Evolutionary conservation across 2,329 filamentous ascomycete species (phyloP), one percentile per base, ranked within the genome.

Genomic region (Fusarium citri): DNA sequence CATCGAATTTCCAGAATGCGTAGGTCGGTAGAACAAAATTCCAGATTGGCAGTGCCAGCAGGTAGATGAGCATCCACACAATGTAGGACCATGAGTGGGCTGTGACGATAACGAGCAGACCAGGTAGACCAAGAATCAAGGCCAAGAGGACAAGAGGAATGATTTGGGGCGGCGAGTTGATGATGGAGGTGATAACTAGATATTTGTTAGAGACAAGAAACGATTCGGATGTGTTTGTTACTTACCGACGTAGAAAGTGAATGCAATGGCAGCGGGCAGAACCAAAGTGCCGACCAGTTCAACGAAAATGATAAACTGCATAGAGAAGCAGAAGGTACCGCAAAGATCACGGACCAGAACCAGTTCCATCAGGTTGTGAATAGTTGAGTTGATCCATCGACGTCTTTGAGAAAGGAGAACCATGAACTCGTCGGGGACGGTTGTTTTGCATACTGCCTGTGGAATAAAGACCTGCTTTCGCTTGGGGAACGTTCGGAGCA

Each of bases 1-100:
- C 96, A 79, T 99, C 96, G 79, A 99, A 99, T 83, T 99, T 98
- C 96, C 96, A 99, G 85, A 95, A 99, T 5, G 96, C 92, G 78
- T 99, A 99, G 10, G 89, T 89, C 0, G 96, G 96, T 11, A 99
- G 89, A 40, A 99, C 86, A 79, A 99, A 97, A 81, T 99, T 99
- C 96, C 96, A 99, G 61, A 99, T 88, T 1, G 97, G 97, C 3
- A 99, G 89, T 2, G 96, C 97, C 47, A 94, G 56, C 20, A 99
- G 88, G 80, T 99, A 99, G 80, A 98, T 96, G 45, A 96, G 79
- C 96, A 99, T 98, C 96, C 96, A 99, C 45, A 92, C 82, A 43
- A 99, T 91, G 77, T 99, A 99, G 1, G 93, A 92, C 87, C 91
- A 91, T 41, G 94, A 93, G 81, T 98, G 94, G 12, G 97, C 96